These are phyloP conservation scores for Stereum hirsutum DNA, from an alignment of 1,284 basidiomycete genomes.

Conservation along the genomic window DNA sequence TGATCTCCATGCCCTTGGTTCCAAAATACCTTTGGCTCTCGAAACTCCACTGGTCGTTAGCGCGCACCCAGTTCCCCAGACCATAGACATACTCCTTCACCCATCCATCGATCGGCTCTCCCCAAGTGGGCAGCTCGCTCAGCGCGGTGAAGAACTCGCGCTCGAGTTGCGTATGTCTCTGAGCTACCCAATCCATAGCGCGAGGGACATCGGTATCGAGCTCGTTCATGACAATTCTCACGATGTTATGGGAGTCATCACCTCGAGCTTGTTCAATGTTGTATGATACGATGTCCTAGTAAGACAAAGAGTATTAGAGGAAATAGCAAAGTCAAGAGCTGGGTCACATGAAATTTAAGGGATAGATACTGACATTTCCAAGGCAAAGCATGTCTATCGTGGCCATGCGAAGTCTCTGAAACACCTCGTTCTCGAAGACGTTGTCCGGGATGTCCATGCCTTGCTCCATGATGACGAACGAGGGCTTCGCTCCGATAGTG, in stretches of 20 bases:
- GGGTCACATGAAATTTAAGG: not conserved
- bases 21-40: slow-evolving; percentile 28
- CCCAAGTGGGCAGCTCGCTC: slow-evolving; percentile 21
- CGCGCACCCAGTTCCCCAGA: slow-evolving; percentile 25
- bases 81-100: slow-evolving; percentile 20
- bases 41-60: slow-evolving; percentile 25
- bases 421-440: slow-evolving; percentile 25
- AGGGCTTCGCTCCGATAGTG: slow-evolving; percentile 30
- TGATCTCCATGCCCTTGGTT: slow-evolving; percentile 16
- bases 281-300: slow-evolving; percentile 31
- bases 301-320: too few relatives aligned
- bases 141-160: slow-evolving; percentile 14
- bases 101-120: slow-evolving; percentile 16
- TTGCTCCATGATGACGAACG: slow-evolving; percentile 25
- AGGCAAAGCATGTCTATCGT: slow-evolving; percentile 29
- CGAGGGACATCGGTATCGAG: slow-evolving; percentile 17
- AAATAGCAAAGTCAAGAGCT: slow-evolving; percentile 4
- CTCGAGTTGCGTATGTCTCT: slow-evolving; percentile 11
- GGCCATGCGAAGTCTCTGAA: slow-evolving; percentile 21
- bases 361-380: slow-evolving; percentile 23
- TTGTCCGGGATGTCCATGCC: slow-evolving; percentile 29
- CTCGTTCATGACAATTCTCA: slow-evolving; percentile 31
- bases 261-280: slow-evolving; percentile 30
- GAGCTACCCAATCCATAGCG: slow-evolving; percentile 22
- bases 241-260: slow-evolving; percentile 31